A percentile compares a stretch with the other conserved stretches of the same genome.
These are phyloP conservation scores for Beauveria varroae DNA, from an alignment of 2,329 filamentous ascomycete species.

Conservation along the genomic window DNA sequence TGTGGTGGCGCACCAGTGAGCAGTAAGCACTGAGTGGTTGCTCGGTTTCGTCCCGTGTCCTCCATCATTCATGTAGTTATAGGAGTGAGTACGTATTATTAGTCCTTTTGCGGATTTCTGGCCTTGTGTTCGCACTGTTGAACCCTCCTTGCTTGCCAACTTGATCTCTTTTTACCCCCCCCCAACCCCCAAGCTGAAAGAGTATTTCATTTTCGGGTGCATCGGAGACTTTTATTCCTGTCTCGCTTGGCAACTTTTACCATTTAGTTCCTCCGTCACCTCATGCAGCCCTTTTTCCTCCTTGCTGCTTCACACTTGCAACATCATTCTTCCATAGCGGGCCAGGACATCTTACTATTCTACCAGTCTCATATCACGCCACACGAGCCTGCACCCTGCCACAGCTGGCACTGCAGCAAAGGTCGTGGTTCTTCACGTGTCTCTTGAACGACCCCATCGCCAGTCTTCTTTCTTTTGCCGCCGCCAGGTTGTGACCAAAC, in stretches of 20 bases:
- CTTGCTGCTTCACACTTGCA: neutral
- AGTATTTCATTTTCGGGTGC: neutral
- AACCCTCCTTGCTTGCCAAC: neutral
- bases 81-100: conserved; percentile 5
- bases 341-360: neutral
- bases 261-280: neutral
- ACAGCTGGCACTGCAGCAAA: neutral
- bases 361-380: neutral
- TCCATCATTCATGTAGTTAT: neutral
- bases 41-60: conserved; percentile 5
- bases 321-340: neutral
- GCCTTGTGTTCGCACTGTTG: neutral
- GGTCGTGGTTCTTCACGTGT: neutral
- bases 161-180: neutral
- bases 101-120: neutral
- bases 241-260: neutral
- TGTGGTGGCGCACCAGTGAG: neutral
- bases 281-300: neutral
- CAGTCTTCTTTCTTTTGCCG: neutral
- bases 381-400: neutral
- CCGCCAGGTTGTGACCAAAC: neutral
- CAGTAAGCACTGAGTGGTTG: no score
- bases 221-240: neutral
- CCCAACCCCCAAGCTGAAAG: neutral
- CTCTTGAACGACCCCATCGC: neutral